phyloP scores from a whole-genome alignment of 768 basidiomycete species.

The Cyathus striatus region DNA sequence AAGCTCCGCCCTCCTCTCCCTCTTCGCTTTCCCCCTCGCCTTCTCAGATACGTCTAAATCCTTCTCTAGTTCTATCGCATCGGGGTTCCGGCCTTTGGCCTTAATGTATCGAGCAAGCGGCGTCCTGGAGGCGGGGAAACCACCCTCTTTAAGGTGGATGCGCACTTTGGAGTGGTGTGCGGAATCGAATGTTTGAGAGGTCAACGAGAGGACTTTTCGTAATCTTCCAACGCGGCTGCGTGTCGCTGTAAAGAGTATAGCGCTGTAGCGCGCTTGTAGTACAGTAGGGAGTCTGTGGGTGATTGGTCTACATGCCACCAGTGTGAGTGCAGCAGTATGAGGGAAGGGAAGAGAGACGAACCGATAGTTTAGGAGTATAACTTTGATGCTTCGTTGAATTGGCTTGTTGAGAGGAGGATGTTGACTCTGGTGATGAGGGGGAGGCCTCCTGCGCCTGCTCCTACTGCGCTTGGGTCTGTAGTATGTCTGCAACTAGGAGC shows the following conservation, averaged over 20 bases:
- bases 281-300: constrained; percentile 80
- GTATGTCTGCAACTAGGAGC: constrained; percentile 14
- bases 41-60: constrained; percentile 57
- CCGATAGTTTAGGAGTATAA: constrained; percentile 83
- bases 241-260: constrained; percentile 78
- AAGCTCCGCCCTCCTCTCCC: constrained; percentile 58
- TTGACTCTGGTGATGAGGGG: constrained; percentile 74
- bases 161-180: constrained; percentile 87
- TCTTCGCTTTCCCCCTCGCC: constrained; percentile 57
- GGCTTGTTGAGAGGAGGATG: constrained; percentile 63
- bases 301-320: constrained; percentile 56
- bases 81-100: constrained; percentile 43
- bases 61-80: constrained; percentile 47
- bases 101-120: constrained; percentile 57
- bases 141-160: constrained; percentile 76
- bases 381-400: constrained; percentile 77
- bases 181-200: constrained; percentile 68
- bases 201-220: constrained; percentile 77
- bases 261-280: constrained; percentile 91
- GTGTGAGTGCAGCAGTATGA: constrained; percentile 2
- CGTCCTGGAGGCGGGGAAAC: constrained; percentile 57
- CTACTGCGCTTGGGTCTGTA: constrained; percentile 20
- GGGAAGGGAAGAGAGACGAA: constrained; percentile 15
- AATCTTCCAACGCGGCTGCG: constrained; percentile 73
- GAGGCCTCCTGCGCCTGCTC: constrained; percentile 51